These are phyloP conservation scores for Neurospora discreta DNA, from an alignment of 495 filamentous ascomycete species.

Conservation along the genomic window DNA sequence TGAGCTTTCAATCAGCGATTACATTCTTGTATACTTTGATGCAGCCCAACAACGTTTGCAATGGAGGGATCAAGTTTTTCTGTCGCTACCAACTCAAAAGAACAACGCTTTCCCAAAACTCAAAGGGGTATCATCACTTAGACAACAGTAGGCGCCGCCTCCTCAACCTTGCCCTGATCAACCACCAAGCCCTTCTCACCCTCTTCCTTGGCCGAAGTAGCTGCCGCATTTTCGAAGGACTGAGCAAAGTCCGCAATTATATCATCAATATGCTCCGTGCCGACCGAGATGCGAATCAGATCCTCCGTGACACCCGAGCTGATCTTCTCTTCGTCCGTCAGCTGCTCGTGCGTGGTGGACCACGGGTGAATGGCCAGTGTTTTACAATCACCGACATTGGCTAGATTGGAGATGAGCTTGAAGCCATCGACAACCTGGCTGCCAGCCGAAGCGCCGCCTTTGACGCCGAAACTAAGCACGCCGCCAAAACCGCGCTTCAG, in stretches of 20 bases:
- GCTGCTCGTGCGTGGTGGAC: slow-evolving; percentile 93
- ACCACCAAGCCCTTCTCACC: slow-evolving; percentile 8
- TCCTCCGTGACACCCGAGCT: slow-evolving; percentile 85
- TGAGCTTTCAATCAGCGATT: neutral
- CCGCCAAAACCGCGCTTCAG: slow-evolving; percentile 80
- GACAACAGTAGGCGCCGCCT: slow-evolving; percentile 26
- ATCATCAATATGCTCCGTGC: slow-evolving; percentile 95
- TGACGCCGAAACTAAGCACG: slow-evolving; percentile 86
- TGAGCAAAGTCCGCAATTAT: slow-evolving; percentile 96
- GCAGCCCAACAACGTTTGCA: neutral
- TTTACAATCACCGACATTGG: slow-evolving; percentile 71
- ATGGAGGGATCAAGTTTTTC: neutral
- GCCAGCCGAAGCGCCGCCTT: slow-evolving; percentile 73
- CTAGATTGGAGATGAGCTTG: slow-evolving; percentile 88
- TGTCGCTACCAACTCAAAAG: neutral
- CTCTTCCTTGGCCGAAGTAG: slow-evolving; percentile 14
- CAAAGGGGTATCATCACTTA: slow-evolving; percentile 5
- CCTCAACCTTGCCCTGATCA: slow-evolving; percentile 20
- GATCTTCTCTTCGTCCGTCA: slow-evolving; percentile 69
- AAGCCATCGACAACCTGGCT: slow-evolving; percentile 85
- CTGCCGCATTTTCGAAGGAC: slow-evolving; percentile 54
- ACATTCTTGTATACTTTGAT: neutral
- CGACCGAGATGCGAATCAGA: slow-evolving; percentile 91
- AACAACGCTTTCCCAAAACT: neutral
- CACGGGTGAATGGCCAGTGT: slow-evolving; percentile 95